Conservation (phyloP, 768 basidiomycete genomes). For the Phanerochaete carnosa region DNA sequence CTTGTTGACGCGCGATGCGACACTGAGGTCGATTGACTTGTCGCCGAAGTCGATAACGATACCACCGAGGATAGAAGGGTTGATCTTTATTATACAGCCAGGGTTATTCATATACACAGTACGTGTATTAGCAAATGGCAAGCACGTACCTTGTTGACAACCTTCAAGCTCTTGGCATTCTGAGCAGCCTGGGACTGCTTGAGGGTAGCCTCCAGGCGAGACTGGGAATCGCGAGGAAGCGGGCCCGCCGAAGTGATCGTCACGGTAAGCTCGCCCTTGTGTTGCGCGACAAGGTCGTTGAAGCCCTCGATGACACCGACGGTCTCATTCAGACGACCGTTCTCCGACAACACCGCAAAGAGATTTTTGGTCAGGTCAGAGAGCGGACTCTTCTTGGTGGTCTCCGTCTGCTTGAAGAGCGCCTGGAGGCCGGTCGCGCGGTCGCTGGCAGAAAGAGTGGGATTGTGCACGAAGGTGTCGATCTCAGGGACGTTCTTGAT, state of each 20-base stretch:
- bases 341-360: slow-evolving; percentile 85
- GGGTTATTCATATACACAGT: not conserved
- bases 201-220: slow-evolving; percentile 78
- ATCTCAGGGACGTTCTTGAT: slow-evolving; percentile 67
- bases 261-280: slow-evolving; percentile 92
- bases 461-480: slow-evolving; percentile 78
- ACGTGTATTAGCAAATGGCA: not conserved
- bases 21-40: slow-evolving; percentile 96
- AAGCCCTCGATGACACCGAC: slow-evolving; percentile 88
- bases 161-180: slow-evolving; percentile 83
- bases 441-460: slow-evolving; percentile 82
- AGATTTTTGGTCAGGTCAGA: slow-evolving; percentile 92
- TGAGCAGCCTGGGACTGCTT: slow-evolving; percentile 85
- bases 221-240: slow-evolving; percentile 71
- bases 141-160: slow-evolving; percentile 80
- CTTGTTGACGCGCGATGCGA: slow-evolving; percentile 90
- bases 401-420: slow-evolving; percentile 68
- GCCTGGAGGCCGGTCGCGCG: slow-evolving; percentile 63
- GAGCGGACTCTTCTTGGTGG: slow-evolving; percentile 67
- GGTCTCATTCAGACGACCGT: slow-evolving; percentile 85
- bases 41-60: slow-evolving; percentile 96
- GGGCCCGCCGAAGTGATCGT: slow-evolving; percentile 86
- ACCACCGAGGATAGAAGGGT: slow-evolving; percentile 89
- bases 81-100: slow-evolving; percentile 54
- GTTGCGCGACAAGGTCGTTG: slow-evolving; percentile 80